These are phyloP conservation scores for Auriculariales sp. DNA, from an alignment of 768 basidiomycete species.

Conservation along the genomic window DNA sequence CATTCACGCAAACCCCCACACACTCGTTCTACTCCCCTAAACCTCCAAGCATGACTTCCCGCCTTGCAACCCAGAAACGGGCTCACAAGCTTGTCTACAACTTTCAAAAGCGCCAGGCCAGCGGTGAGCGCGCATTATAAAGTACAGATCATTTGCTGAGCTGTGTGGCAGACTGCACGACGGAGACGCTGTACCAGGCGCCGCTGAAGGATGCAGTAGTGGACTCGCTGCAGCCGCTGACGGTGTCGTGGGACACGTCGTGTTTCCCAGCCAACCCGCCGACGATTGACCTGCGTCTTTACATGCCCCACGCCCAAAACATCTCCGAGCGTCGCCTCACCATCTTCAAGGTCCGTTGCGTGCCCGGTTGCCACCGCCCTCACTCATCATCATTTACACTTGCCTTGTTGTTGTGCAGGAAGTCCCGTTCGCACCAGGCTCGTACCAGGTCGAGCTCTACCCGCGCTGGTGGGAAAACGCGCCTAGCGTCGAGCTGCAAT, in stretches of 20 bases:
- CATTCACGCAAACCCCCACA: too few species aligned
- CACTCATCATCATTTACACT: too few species aligned
- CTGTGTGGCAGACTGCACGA: conserved; percentile 5
- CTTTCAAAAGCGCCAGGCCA: neutral
- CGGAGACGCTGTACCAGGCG: conserved; percentile 32
- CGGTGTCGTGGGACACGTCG: conserved; percentile 45
- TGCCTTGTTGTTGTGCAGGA: too few species aligned
- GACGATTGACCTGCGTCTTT: conserved; percentile 55
- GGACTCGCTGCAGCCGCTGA: conserved; percentile 32
- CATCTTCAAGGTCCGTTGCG: too few species aligned
- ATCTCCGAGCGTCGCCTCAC: too few species aligned
- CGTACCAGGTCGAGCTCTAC: conserved; percentile 31
- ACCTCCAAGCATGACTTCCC: neutral
- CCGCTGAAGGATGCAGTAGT: conserved; percentile 35
- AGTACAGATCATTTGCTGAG: neutral
- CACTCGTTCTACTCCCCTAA: too few species aligned
- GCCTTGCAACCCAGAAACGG: neutral
- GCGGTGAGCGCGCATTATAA: neutral
- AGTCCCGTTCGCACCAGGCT: conserved; percentile 33
- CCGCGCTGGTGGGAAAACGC: conserved; percentile 65
- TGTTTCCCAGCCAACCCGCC: conserved; percentile 31
- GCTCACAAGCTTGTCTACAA: neutral
- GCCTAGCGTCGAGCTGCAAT: conserved; percentile 31
- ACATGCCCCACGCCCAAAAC: conserved; percentile 27
- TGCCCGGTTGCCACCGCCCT: too few species aligned